Evolutionary conservation across 2,329 filamentous ascomycete genomes (phyloP).

Genomic region (Fusarium xyrophilum): DNA sequence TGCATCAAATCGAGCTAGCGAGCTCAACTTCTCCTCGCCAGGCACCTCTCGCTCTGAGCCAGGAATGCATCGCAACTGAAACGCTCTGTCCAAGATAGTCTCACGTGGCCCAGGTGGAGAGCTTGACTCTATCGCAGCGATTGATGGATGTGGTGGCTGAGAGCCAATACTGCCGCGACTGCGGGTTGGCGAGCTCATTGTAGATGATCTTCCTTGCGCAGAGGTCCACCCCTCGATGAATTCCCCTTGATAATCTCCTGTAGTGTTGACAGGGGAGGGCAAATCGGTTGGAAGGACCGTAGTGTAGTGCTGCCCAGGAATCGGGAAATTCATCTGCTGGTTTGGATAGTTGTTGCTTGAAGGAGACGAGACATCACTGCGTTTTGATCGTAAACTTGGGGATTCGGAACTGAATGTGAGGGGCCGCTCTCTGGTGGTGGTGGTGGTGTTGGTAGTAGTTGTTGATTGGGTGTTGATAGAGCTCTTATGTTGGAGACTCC

Average conservation of each 20-base stretch:
- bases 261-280: constrained; percentile 62
- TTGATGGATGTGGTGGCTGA: constrained; percentile 49
- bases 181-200: constrained; percentile 63
- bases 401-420: constrained; percentile 63
- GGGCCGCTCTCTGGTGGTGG: constrained; percentile 53
- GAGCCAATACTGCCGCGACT: constrained; percentile 63
- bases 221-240: constrained; percentile 68
- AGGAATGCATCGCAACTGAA: constrained; percentile 68
- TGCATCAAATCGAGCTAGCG: constrained; percentile 69
- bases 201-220: constrained; percentile 65
- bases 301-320: constrained; percentile 57
- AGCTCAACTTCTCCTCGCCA: constrained; percentile 69
- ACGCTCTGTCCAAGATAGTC: constrained; percentile 71
- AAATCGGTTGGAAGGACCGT: constrained; percentile 61
- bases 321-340: constrained; percentile 49
- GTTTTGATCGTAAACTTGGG: constrained; percentile 66
- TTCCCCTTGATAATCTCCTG: constrained; percentile 62
- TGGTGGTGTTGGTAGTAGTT: constrained; percentile 47
- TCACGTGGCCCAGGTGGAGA: constrained; percentile 64
- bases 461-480: constrained; percentile 58
- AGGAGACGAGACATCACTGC: constrained; percentile 68
- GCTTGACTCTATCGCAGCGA: constrained; percentile 51
- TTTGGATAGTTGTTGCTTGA: constrained; percentile 56
- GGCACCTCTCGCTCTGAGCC: constrained; percentile 62
- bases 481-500: constrained; percentile 55